A percentile compares a stretch with the other conserved stretches of the same genome.
These are phyloP conservation scores for Protomyces arabidopsidicola DNA, from an alignment of 1,139 yeast genomes.

Conservation along the genomic window DNA sequence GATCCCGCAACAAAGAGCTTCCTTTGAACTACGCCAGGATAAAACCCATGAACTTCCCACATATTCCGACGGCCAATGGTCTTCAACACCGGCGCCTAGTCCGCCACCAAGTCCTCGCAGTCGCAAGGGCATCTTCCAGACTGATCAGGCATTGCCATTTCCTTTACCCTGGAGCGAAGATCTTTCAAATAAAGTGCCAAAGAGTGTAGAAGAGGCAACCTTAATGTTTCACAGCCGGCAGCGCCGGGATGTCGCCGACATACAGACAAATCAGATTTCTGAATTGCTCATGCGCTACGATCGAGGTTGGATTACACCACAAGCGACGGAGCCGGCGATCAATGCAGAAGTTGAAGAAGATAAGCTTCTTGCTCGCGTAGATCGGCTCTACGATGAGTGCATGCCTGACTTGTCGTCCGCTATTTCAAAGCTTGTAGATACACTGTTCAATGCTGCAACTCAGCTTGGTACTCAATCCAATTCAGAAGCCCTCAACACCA, in stretches of 20 bases:
- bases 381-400: not conserved
- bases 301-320: constrained; percentile 53
- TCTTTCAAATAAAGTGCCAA: constrained; percentile 51
- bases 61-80: constrained; percentile 13
- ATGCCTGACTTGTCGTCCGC: not conserved
- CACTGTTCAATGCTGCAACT: not conserved
- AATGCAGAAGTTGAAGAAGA: constrained; percentile 10
- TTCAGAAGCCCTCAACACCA: too few species aligned
- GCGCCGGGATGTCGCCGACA: constrained; percentile 58
- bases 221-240: constrained; percentile 58
- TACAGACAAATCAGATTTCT: constrained; percentile 69
- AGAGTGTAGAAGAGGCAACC: constrained; percentile 74
- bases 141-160: constrained; percentile 75
- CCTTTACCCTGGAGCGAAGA: constrained; percentile 56
- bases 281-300: constrained; percentile 69
- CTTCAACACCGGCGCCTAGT: constrained; percentile 43
- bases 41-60: constrained; percentile 6
- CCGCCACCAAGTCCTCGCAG: constrained; percentile 52
- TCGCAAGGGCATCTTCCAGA: constrained; percentile 63
- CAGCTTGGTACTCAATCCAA: not conserved
- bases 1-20: not conserved
- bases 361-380: constrained; percentile 7
- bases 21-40: not conserved
- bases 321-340: not conserved
- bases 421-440: not conserved